Evolutionary conservation across 257 asterid species (phyloP).

Genomic region (Salvia hispanica): DNA sequence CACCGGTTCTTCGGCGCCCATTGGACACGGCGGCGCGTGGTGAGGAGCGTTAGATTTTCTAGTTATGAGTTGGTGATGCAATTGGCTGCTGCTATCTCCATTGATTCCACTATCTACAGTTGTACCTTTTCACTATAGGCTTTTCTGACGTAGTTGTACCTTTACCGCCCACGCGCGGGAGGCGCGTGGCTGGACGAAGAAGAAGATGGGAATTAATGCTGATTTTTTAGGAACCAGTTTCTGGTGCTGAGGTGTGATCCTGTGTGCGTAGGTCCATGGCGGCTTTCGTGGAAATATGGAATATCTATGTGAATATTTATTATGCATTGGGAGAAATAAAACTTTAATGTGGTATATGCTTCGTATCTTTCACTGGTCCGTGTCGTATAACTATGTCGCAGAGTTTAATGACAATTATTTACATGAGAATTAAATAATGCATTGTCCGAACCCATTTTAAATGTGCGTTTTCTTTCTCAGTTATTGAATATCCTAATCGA

Average conservation of each 20-base stretch:
- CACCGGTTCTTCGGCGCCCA: constrained; percentile 76
- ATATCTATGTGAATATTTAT: not conserved
- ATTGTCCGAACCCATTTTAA: not conserved
- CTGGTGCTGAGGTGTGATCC: constrained; percentile 37
- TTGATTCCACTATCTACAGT: constrained; percentile 23
- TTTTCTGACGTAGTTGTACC: constrained; percentile 1
- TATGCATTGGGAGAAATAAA: not conserved
- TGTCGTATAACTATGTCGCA: not conserved
- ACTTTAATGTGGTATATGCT: not conserved
- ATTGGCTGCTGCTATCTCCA: constrained; percentile 25
- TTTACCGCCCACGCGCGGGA: constrained; percentile 36
- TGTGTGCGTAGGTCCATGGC: constrained; percentile 42
- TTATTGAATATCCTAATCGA: not conserved
- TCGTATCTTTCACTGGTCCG: not conserved
- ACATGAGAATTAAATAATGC: not conserved
- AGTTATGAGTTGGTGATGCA: constrained; percentile 37
- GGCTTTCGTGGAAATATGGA: constrained; percentile 36
- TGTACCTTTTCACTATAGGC: constrained; percentile 23
- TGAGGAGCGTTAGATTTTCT: constrained; percentile 56
- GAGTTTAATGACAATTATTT: not conserved
- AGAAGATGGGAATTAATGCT: constrained; percentile 14
- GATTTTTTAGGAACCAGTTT: constrained; percentile 28
- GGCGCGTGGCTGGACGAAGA: constrained; percentile 25
- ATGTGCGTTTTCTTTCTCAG: not conserved
- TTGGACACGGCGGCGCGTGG: constrained; percentile 53